Base-by-base conservation (phyloP, 2,329 filamentous ascomycete species). In the Botrytis tulipae region DNA sequence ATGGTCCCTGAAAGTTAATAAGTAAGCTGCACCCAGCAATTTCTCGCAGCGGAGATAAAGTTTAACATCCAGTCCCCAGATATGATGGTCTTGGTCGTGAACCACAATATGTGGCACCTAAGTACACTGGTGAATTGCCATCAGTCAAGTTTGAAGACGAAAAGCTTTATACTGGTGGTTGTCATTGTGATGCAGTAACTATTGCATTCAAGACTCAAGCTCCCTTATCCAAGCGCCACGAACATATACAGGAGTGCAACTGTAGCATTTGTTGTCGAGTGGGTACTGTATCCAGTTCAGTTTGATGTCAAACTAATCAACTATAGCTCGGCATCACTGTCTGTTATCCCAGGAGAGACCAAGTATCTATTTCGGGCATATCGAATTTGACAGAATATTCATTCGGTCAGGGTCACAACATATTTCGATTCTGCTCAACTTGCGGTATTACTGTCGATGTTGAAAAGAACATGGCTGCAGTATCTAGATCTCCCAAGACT, bases 161-260 rank as follows among this genome's bases (percentile, higher is more conserved):
- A 7, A 79, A 75, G 65, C 68, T 75, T 1, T 80, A 78, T 69
- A 74, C 71, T 1, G 78, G 78, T 5, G 73, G 74, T 8, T 80
- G 77, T 46, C 78, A 80, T 63, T 80, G 78, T n/a, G 78, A 76
- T 12, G 74, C 71, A n/a, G 74, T 76, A 16, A 76, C 71, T 9
- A 61, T 78, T 57, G 77, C 78, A 22, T 70, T 79, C 40, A 78
- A 75, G 40, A 74, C 71, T 14, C 54, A 72, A 1, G 62, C 77
- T 12, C 29, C 68, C 25, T 40, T 62, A 10, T 35, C 70, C 16
- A 48, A 73, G 2, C 70, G 71, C 25, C n/a, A 70, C 16, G 73
- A 35, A 46, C 14, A 29, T 18, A 54, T 77, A n/a, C 46, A 74
- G 44, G 73, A 77, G 46, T 79, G 78, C 44, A 74, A 78, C 16